Percentiles rank a stretch among this genome's conserved stretches.
Evolutionary conservation across 805 yeast species (phyloP).

Genomic region (Aciculoconidium aculeatum): DNA sequence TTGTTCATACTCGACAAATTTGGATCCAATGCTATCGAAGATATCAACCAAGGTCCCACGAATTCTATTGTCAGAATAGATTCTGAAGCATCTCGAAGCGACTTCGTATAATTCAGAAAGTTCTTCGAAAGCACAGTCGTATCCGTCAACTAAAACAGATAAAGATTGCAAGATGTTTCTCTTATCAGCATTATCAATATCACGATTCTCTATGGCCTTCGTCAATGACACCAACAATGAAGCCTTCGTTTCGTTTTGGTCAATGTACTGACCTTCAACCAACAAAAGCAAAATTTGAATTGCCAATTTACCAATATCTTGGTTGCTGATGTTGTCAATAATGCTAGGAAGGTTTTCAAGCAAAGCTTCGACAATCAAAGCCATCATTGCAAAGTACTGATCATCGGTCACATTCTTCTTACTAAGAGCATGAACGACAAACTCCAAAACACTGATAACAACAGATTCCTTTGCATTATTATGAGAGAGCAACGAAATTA

Average conservation of each 20-base stretch:
- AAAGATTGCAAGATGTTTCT: conserved; percentile 53
- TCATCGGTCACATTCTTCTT: conserved; percentile 34
- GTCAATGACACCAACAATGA: conserved; percentile 54
- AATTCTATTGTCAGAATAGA: conserved; percentile 53
- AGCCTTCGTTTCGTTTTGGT: conserved; percentile 47
- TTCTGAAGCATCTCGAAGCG: conserved; percentile 53
- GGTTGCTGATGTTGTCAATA: conserved; percentile 34
- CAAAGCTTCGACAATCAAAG: conserved; percentile 54
- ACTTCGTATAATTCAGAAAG: conserved; percentile 44
- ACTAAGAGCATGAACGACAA: conserved; percentile 43
- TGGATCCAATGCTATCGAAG: conserved; percentile 52
- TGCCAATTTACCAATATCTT: conserved; percentile 47
- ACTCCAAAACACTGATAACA: conserved; percentile 46
- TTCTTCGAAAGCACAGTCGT: conserved; percentile 48
- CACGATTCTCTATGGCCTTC: conserved; percentile 47
- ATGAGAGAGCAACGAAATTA: conserved; percentile 50
- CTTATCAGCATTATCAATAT: conserved; percentile 48
- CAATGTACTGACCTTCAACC: conserved; percentile 53
- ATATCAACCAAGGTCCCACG: conserved; percentile 58
- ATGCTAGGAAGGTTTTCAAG: conserved; percentile 47
- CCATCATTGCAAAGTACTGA: conserved; percentile 41
- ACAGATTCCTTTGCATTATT: conserved; percentile 64
- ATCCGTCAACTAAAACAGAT: conserved; percentile 46
- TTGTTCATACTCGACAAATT: conserved; percentile 31
- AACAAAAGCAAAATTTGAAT: conserved; percentile 47